phyloP scores from a whole-genome alignment of 1,284 basidiomycete species.

The Garcileccinum viscosum region DNA sequence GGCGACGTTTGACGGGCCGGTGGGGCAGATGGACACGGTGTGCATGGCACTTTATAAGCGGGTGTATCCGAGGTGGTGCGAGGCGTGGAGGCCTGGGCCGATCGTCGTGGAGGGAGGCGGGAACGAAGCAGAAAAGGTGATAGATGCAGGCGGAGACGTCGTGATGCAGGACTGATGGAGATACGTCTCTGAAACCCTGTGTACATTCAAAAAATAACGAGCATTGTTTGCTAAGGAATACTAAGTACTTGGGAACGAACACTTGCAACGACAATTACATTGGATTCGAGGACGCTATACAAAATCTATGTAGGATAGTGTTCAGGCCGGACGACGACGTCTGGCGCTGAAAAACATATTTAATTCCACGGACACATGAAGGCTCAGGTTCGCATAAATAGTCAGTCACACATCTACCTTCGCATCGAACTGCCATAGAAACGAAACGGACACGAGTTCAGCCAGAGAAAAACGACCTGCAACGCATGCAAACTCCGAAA shows the following conservation, averaged over 20 bases:
- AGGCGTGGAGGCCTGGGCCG: constrained; percentile 45
- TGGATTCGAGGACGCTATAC: background rate
- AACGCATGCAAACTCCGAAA: background rate
- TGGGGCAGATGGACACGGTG: constrained; percentile 93
- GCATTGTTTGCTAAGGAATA: too few relatives aligned
- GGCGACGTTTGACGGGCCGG: constrained; percentile 93
- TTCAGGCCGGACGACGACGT: background rate
- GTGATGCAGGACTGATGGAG: background rate
- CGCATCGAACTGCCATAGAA: background rate
- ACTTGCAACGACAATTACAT: background rate
- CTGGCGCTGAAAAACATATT: background rate
- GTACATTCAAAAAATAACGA: background rate
- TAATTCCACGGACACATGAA: background rate
- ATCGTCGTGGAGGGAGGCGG: background rate
- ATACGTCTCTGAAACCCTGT: background rate
- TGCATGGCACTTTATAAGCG: constrained; percentile 93
- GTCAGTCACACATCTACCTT: background rate
- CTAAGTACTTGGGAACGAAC: background rate
- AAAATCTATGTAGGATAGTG: background rate
- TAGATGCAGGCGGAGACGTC: background rate
- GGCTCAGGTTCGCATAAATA: background rate
- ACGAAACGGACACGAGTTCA: background rate
- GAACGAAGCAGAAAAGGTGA: background rate
- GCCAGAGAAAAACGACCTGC: background rate
- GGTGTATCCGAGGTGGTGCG: constrained; percentile 86